A percentile compares a stretch with the other conserved stretches of the same genome.
Conservation (phyloP, 192 early-diverging fungal genomes). For the Podila epigama region DNA sequence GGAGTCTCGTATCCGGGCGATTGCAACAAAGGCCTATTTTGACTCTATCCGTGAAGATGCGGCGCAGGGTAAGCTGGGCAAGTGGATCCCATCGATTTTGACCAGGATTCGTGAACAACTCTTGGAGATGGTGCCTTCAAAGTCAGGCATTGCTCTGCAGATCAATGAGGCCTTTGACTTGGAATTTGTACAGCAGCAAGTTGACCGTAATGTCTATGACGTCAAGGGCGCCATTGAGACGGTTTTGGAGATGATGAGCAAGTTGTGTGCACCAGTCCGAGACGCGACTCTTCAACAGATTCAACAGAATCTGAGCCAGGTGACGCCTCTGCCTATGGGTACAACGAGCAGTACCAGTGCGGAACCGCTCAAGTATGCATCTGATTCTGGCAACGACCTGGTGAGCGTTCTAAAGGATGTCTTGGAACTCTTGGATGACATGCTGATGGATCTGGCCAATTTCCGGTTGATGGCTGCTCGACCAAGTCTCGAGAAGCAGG, state of each 20-base stretch:
- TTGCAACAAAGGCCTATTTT: constrained; percentile 77
- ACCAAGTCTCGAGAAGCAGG: constrained; percentile 72
- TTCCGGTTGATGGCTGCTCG: constrained; percentile 70
- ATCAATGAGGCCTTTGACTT: constrained; percentile 75
- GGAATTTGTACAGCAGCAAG: constrained; percentile 72
- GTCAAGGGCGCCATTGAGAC: constrained; percentile 51
- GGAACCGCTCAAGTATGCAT: neutral
- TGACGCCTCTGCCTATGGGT: neutral
- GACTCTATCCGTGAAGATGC: constrained; percentile 71
- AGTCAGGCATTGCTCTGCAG: constrained; percentile 57
- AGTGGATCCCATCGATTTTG: constrained; percentile 52
- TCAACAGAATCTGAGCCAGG: constrained; percentile 10
- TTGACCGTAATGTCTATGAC: constrained; percentile 63
- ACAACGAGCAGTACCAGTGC: neutral
- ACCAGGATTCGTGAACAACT: constrained; percentile 59
- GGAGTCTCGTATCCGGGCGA: constrained; percentile 62
- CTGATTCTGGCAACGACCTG: constrained; percentile 34
- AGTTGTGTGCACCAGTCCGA: constrained; percentile 81
- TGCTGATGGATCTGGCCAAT: constrained; percentile 86
- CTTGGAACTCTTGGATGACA: constrained; percentile 72
- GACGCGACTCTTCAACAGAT: constrained; percentile 61
- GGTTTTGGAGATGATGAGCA: constrained; percentile 65
- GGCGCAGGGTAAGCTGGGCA: constrained; percentile 49
- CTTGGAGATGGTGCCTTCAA: constrained; percentile 67
- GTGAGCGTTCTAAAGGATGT: constrained; percentile 57